phyloP scores from a whole-genome alignment of 2,329 filamentous ascomycete genomes.

The Microdochium paspali region DNA sequence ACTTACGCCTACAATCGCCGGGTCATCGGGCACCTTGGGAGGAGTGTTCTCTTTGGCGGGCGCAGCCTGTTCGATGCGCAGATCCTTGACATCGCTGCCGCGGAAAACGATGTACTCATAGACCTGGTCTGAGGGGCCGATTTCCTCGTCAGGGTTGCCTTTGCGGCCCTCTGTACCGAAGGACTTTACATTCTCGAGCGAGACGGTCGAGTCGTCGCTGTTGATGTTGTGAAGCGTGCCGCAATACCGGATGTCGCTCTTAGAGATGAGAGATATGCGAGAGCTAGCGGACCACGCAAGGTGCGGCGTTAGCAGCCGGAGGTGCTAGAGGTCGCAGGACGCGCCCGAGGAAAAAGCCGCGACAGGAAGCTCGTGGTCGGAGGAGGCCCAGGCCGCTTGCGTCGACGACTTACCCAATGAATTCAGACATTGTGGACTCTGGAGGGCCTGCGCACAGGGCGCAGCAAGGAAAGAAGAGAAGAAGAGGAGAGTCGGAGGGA shows the following conservation, averaged over 20 bases:
- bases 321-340: constrained; percentile 1
- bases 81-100: constrained; percentile 95
- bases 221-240: constrained; percentile 97
- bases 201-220: constrained; percentile 92
- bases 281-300: constrained; percentile 44
- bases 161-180: constrained; percentile 90
- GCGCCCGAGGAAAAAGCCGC: background rate
- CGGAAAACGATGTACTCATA: constrained; percentile 99
- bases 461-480: constrained; percentile 6
- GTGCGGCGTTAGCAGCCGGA: constrained; percentile 17
- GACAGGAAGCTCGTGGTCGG: constrained; percentile 7
- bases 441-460: constrained; percentile 13
- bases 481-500: constrained; percentile 3
- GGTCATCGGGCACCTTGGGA: constrained; percentile 80
- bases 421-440: constrained; percentile 42
- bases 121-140: constrained; percentile 73
- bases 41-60: constrained; percentile 66
- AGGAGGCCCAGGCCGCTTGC: constrained; percentile 8
- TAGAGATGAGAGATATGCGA: constrained; percentile 92
- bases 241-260: constrained; percentile 97
- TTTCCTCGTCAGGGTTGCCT: constrained; percentile 69
- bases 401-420: constrained; percentile 39
- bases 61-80: constrained; percentile 81
- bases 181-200: constrained; percentile 90
- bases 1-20: constrained; percentile 96